Evolutionary conservation across 495 filamentous ascomycete species (phyloP), one percentile per base, ranked within the genome.

Genomic region (Penicillium fimorum): DNA sequence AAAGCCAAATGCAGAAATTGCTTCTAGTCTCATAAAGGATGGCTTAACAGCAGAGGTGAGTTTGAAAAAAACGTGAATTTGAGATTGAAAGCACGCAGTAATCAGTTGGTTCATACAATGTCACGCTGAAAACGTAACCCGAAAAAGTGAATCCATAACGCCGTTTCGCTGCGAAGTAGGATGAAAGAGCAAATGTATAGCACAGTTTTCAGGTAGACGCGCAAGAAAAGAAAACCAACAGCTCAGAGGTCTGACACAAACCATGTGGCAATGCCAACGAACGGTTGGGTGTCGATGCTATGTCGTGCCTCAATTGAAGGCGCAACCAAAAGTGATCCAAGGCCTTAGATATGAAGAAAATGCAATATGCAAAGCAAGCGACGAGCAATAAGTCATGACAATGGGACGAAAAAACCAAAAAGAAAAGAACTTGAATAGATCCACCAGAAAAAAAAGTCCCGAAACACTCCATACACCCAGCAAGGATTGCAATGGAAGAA

Each of bases 401-500:
- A 57, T 33, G 20, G 6, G 40, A 47, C 4, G n/a, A 17, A 50
- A 44, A 42, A 27, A n/a, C n/a, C n/a, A 54, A 42, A 41, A 29
- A 10, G 45, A 49, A 25, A 52, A 57, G 61, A 66, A 48, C 47
- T 45, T n/a, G 44, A 29, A 50, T 44, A 66, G 58, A 58, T 61
- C 42, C 45, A 62, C 54, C 55, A 55, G 60, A 59, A 58, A 52
- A 50, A 48, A 50, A 48, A 27, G 50, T 42, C 60, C 60, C 44
- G 45, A 59, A 57, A 59, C 66, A 63, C 66, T 55, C 63, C 56
- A 57, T 58, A 69, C 70, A 66, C 70, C 71, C 50, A 56, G 38
- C 55, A 45, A 61, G 56, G 51, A 47, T 55, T 58, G 64, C 50
- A 62, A 61, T 42, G 53, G 57, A 60, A 35, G 35, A 50, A 60